Evolutionary conservation across 768 basidiomycete genomes (phyloP).

Genomic region (Suillus placidus): DNA sequence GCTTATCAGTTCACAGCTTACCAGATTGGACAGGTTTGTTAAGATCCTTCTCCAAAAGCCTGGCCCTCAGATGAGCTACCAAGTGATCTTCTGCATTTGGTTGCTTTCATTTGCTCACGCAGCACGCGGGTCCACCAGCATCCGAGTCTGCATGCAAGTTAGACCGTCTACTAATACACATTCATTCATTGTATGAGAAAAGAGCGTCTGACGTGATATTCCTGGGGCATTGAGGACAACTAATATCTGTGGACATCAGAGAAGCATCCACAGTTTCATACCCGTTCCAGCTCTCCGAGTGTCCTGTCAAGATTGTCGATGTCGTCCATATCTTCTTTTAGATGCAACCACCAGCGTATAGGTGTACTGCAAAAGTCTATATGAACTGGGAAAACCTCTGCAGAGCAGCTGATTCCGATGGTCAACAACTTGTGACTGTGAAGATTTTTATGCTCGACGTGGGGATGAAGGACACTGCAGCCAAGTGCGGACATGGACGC

Average conservation of each 20-base stretch:
- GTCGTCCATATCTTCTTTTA: constrained; percentile 30
- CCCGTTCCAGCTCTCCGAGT: constrained; percentile 34
- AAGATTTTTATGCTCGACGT: no score
- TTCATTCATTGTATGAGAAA: no score
- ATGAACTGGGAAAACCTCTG: background rate
- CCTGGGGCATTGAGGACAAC: constrained; percentile 66
- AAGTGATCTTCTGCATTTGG: constrained; percentile 93
- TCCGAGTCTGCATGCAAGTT: no score
- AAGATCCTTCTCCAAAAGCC: constrained; percentile 82
- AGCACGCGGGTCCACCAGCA: no score
- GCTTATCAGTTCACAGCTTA: no score
- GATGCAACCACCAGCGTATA: constrained; percentile 26
- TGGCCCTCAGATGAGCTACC: constrained; percentile 94
- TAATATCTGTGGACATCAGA: constrained; percentile 83
- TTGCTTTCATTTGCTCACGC: constrained; percentile 92
- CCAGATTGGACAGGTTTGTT: constrained; percentile 56
- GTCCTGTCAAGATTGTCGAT: constrained; percentile 29
- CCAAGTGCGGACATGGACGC: no score
- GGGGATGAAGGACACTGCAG: no score
- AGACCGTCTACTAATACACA: no score
- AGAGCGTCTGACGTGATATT: constrained; percentile 64
- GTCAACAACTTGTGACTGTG: no score
- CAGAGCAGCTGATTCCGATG: no score
- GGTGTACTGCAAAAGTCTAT: constrained; percentile 35
- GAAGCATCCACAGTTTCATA: constrained; percentile 44